These are phyloP conservation scores for Volvox reticuliferus DNA, from an alignment of 139 green algal genomes.

Conservation along the genomic window DNA sequence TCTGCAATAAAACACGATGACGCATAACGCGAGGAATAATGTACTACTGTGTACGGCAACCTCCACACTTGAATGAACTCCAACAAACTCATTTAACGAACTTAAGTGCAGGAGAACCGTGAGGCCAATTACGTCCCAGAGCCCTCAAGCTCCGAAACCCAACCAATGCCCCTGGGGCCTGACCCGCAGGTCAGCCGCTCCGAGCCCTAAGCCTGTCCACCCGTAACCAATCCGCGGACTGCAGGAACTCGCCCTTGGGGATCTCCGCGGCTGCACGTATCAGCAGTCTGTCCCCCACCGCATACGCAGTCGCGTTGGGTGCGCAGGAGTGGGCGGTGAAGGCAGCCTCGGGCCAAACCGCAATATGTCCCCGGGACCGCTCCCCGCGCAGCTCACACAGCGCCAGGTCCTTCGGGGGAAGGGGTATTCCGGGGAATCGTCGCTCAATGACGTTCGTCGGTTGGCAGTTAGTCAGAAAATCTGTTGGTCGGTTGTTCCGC, in stretches of 20 bases:
- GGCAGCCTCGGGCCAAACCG: constrained; percentile 59
- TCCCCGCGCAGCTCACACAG: constrained; percentile 58
- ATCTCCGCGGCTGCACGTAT: constrained; percentile 34
- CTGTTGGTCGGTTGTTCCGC: no score
- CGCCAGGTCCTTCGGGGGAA: constrained; percentile 47
- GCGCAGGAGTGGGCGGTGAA: constrained; percentile 60
- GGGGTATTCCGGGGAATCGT: neutral
- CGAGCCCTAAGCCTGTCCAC: neutral
- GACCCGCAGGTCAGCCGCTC: neutral
- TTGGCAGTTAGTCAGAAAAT: no score
- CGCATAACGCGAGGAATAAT: no score
- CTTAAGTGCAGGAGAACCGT: no score
- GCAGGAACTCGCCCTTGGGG: neutral
- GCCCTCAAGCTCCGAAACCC: no score
- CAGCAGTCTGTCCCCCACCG: constrained; percentile 38
- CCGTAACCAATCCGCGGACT: no score
- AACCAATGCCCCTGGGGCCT: no score
- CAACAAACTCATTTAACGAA: no score
- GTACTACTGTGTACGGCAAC: no score
- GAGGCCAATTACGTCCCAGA: no score
- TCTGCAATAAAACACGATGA: neutral
- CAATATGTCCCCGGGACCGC: constrained; percentile 48
- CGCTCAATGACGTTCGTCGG: no score
- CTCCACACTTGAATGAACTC: no score
- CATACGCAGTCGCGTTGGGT: constrained; percentile 48